These are phyloP conservation scores for Colletotrichum endophyticum DNA, from an alignment of 2,329 filamentous ascomycete species.

Conservation along the genomic window DNA sequence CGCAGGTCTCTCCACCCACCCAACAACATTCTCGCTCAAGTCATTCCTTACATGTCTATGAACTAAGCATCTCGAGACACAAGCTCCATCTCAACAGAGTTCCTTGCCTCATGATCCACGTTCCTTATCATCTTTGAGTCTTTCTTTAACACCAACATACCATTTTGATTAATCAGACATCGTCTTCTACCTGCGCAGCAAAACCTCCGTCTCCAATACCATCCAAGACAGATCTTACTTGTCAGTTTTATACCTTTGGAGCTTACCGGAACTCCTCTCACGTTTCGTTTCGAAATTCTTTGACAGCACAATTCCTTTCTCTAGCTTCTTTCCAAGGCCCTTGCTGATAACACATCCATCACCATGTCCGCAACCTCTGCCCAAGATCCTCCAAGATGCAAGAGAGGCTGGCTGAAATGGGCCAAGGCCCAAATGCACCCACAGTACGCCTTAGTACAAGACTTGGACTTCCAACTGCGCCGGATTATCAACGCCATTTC, in stretches of 20 bases:
- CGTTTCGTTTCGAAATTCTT: background rate
- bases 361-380: background rate
- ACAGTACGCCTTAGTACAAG: background rate
- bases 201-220: background rate
- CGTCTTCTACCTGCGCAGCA: background rate
- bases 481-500: background rate
- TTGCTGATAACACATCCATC: background rate
- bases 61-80: rapidly evolving
- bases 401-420: background rate
- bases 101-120: background rate
- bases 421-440: background rate
- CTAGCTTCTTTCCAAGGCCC: rapidly evolving
- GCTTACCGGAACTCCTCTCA: rapidly evolving
- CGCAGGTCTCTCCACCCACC: background rate
- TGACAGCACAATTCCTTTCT: rapidly evolving
- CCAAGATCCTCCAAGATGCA: background rate
- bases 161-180: rapidly evolving
- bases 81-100: background rate
- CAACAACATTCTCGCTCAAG: background rate
- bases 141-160: background rate
- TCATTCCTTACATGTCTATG: background rate
- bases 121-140: background rate
- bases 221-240: background rate
- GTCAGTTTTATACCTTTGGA: rapidly evolving
- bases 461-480: background rate